Base-by-base conservation (phyloP, 129 eudicot genomes). In the Kitagawia praeruptora region DNA sequence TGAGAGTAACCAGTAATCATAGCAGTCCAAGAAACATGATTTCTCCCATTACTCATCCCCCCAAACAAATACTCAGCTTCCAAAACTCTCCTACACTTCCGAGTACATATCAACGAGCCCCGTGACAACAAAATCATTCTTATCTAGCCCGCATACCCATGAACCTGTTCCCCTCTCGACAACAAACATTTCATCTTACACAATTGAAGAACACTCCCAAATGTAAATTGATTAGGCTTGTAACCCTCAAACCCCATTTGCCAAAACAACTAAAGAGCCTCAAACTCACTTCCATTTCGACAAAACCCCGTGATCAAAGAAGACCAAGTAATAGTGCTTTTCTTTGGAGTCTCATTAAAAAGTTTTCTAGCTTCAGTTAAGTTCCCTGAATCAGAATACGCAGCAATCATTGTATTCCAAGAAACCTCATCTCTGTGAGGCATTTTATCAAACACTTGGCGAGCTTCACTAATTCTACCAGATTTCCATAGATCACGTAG, bases 261-360 rank as follows among this genome's bases (percentile, higher is more conserved):
- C 75, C 75, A 70, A 70, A 70, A 70, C 75, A 70, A 39, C 41
- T 34, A n/a, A 70, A 70, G 75, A 70, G 75, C 75, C 41, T 70
- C 75, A 39, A 5, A 19, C 4, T 70, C 75, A 19, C 75, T 13
- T 6, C 47, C 75, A 39, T 70, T 31, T 70, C 75, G 75, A 70
- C 75, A 70, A 38, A 70, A 70, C 44, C 75, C 75, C 12, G 44
- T 70, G 4, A 70, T 70, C 70, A 92, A 82, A 3, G 98, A 84
- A 75, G 95, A 87, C 98, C 98, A 88, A 69, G 98, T 90, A 45
- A 93, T 83, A 7, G 92, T 73, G 80, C 86, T 90, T 77, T 74
- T 87, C 66, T 18, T 85, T 51, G 92, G 96, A 70, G 90, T 83
- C 77, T 90, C 80, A 44, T 83, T 74, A 76, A 93, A 90, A 40